Percentiles rank a stretch among this genome's conserved stretches.
phyloP scores from a whole-genome alignment of 1,284 basidiomycete genomes.

The Fomitopsis palustris region DNA sequence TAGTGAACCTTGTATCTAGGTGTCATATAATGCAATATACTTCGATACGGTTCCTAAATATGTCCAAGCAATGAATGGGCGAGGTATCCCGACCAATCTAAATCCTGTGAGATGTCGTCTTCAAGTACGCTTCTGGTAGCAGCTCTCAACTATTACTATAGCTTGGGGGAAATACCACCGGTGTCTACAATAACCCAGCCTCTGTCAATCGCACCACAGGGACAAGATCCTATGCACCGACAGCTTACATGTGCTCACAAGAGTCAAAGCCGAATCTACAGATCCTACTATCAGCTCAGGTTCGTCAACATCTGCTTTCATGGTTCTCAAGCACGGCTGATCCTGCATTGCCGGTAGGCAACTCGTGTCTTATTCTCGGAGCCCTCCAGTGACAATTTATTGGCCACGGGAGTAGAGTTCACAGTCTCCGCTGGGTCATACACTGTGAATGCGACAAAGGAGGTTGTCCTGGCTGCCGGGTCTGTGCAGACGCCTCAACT shows the following conservation, averaged over 20 bases:
- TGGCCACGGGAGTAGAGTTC: conserved; percentile 13
- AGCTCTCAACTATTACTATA: neutral
- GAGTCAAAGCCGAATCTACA: neutral
- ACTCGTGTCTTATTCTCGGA: neutral
- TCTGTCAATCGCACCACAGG: neutral
- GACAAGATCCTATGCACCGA: neutral
- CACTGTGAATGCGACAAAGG: conserved; percentile 7
- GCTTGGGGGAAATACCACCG: conserved; percentile 3
- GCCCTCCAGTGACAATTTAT: neutral
- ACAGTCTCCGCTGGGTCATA: neutral
- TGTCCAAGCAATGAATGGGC: neutral
- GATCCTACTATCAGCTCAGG: neutral
- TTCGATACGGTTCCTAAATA: neutral
- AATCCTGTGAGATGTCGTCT: neutral
- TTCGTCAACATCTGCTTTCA: neutral
- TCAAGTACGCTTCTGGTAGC: neutral
- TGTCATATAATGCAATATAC: neutral
- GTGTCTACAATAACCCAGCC: neutral
- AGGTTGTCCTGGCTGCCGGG: conserved; percentile 17
- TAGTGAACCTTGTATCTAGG: neutral
- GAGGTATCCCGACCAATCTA: neutral
- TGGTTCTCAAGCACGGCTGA: no score
- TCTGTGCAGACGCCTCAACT: conserved; percentile 23
- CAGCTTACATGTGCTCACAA: neutral
- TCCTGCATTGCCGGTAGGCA: neutral